Percentiles rank a stretch among this genome's conserved stretches.
These are phyloP conservation scores for Galerina sulciceps DNA, from an alignment of 768 basidiomycete species.

Conservation along the genomic window DNA sequence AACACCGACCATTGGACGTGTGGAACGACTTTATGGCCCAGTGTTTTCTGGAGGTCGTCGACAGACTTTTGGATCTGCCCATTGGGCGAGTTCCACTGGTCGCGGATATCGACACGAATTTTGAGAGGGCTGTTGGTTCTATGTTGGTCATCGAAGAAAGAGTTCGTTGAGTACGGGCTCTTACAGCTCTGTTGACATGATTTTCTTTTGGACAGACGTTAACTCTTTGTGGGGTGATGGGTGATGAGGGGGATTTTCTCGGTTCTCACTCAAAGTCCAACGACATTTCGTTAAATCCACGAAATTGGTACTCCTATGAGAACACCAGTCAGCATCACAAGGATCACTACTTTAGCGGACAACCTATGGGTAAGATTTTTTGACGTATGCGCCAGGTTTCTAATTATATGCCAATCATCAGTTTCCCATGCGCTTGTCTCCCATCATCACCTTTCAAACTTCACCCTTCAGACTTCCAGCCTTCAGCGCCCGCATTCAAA, in stretches of 20 bases:
- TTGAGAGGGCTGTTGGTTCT: constrained; percentile 35
- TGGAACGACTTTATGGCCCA: constrained; percentile 38
- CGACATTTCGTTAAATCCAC: neutral
- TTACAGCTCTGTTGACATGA: constrained; percentile 18
- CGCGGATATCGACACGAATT: constrained; percentile 40
- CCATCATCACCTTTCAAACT: neutral
- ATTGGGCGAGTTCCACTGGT: constrained; percentile 36
- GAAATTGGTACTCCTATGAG: too few relatives aligned
- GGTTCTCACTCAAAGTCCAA: too few relatives aligned
- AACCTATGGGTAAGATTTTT: neutral
- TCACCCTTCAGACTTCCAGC: neutral
- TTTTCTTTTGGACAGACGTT: neutral
- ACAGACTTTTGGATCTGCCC: constrained; percentile 31
- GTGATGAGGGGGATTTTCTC: too few relatives aligned
- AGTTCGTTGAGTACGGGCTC: neutral
- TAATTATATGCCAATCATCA: constrained; percentile 1
- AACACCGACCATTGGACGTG: constrained; percentile 36
- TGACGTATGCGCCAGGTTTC: neutral
- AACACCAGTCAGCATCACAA: too few relatives aligned
- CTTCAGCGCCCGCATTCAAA: neutral
- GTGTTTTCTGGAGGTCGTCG: constrained; percentile 28
- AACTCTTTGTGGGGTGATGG: neutral
- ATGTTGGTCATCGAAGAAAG: neutral
- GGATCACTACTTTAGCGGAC: neutral
- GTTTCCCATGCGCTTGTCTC: neutral